phyloP scores from a whole-genome alignment of 179 eudicot species.

The Beta corolliflora region DNA sequence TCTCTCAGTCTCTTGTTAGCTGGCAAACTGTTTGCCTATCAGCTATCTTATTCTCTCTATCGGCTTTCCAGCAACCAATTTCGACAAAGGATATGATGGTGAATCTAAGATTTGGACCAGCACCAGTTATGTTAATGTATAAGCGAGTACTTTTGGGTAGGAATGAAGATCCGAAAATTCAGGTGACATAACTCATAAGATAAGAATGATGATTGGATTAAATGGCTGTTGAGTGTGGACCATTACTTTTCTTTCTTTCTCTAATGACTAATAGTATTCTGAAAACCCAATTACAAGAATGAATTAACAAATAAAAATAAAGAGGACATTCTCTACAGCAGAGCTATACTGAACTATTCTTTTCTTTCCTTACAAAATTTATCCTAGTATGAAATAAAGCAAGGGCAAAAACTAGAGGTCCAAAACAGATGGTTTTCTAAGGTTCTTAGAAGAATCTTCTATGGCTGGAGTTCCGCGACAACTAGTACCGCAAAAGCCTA shows the following conservation, averaged over 20 bases:
- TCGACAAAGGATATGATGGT: too few relatives aligned
- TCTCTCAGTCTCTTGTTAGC: too few relatives aligned
- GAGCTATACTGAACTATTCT: too few relatives aligned
- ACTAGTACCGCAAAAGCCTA: neutral
- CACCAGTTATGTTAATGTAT: too few relatives aligned
- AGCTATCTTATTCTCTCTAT: too few relatives aligned
- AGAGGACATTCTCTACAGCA: too few relatives aligned
- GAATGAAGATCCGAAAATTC: slow-evolving; percentile 1
- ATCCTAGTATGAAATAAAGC: neutral
- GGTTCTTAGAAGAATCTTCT: neutral
- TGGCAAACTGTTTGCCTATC: too few relatives aligned
- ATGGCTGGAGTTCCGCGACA: neutral
- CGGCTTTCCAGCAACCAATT: too few relatives aligned
- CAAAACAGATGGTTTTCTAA: neutral
- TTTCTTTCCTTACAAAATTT: neutral
- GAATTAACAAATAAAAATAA: too few relatives aligned
- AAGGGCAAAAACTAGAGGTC: neutral
- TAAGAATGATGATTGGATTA: slow-evolving; percentile 10
- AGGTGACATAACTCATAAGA: neutral
- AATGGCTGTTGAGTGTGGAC: neutral
- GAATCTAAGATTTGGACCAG: too few relatives aligned
- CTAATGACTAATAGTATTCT: neutral
- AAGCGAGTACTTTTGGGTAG: slow-evolving; percentile 2
- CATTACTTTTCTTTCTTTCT: slow-evolving; percentile 3
- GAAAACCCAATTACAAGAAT: neutral